These are phyloP conservation scores for Cruciata laevipes DNA, from an alignment of 257 asterid genomes.

Conservation along the genomic window DNA sequence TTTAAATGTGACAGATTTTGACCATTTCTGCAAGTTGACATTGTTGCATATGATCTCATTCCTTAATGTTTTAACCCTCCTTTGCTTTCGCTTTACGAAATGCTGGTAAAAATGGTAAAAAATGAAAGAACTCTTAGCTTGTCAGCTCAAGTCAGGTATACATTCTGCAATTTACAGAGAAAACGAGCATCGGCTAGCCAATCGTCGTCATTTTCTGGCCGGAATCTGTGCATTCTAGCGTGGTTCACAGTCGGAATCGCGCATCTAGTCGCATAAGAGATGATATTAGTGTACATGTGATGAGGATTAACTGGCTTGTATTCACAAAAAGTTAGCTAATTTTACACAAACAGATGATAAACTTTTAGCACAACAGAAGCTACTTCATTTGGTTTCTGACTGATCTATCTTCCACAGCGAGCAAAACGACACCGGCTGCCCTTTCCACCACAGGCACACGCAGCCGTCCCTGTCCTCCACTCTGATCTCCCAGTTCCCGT, in stretches of 20 bases:
- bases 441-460: conserved; percentile 70
- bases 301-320: background rate
- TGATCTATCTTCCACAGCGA: conserved; percentile 61
- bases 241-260: too few species aligned
- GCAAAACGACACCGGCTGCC: conserved; percentile 67
- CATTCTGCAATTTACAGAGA: too few species aligned
- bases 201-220: too few species aligned
- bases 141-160: too few species aligned
- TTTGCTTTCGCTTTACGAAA: too few species aligned
- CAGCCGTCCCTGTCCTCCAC: conserved; percentile 57
- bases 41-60: background rate
- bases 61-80: background rate
- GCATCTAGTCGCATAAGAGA: background rate
- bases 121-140: background rate
- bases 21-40: background rate
- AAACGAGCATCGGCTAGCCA: too few species aligned
- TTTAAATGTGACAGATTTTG: background rate
- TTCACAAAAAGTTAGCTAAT: background rate
- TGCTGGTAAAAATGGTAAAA: background rate
- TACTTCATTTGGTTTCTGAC: conserved; percentile 13
- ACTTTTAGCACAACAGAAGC: background rate
- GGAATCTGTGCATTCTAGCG: too few species aligned
- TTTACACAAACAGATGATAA: background rate
- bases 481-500: conserved; percentile 65
- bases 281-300: background rate